Base-by-base conservation (phyloP, 2,329 filamentous ascomycete species). In the Diaporthe destruens region DNA sequence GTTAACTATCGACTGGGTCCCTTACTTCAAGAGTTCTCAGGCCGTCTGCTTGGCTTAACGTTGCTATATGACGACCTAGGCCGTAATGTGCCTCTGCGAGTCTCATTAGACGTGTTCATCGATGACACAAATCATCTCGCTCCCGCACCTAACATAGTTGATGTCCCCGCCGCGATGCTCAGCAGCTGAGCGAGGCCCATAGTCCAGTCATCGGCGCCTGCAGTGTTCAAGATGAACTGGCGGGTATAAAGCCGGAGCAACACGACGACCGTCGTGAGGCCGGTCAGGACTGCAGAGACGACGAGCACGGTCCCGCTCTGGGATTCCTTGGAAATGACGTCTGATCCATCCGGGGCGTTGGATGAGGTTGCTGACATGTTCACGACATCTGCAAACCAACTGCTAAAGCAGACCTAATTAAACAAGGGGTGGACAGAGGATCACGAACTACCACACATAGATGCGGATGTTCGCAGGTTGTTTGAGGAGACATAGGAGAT, bases 181-280 rank as follows among this genome's bases (percentile, higher is more conserved):
- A 78, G 70, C 8, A 75, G 25, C 76, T 79, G 57, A 20, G 79
- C 76, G 3, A 75, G 16, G 18, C 76, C 49, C 36, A 80, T 79
- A 14, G 74, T 77, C 76, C 76, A 79, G 74, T 80, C 79, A 74
- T 80, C 78, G 6, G 75, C 75, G n/a, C 78, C 78, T 2, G 76
- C 67, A 16, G 75, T 76, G 20, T 74, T 70, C 12, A 80, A 69
- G 34, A 80, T 73, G 47, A 55, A 56, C 1, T 44, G 29, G 34
- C 66, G 66, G 20, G 66, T 69, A 16, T 55, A 69, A 9, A 69
- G 66, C 39, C 66, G 53, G 53, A 69, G 36, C 23, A 42, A 18
- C 12, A 69, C 51, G 36, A 69, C 66, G 36, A 69, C 29, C 12
- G 66, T 69, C 51, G 66, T 57, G 18, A 55, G 34, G 18, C 49